Conservation (phyloP, 306 rosid genomes). For the Comarum palustre region DNA sequence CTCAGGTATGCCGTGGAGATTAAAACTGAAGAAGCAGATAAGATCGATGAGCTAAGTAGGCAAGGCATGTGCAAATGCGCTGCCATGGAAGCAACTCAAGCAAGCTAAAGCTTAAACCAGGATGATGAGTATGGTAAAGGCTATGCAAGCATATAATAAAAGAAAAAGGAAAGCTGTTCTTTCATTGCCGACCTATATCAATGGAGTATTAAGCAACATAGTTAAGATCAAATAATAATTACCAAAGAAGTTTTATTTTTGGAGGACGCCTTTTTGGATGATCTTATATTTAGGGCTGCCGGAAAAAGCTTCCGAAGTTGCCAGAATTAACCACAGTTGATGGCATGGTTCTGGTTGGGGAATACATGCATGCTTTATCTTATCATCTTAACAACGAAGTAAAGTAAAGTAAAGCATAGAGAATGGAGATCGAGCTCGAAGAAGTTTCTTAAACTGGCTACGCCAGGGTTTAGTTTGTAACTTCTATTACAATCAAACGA, state of each 20-base stretch:
- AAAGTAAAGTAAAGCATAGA: neutral
- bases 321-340: neutral
- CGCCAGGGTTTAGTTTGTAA: no score
- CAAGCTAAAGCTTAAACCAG: no score
- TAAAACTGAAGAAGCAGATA: neutral
- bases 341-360: neutral
- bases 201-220: no score
- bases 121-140: no score
- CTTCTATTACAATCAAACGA: no score
- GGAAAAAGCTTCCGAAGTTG: neutral
- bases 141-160: no score
- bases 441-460: no score
- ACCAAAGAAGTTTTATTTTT: no score
- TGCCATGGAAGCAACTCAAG: neutral
- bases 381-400: neutral
- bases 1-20: no score
- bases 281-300: neutral
- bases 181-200: no score
- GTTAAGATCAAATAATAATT: no score
- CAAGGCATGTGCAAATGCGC: neutral
- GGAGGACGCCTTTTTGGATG: neutral
- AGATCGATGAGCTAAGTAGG: neutral
- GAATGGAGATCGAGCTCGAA: neutral
- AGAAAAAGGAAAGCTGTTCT: no score
- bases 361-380: neutral